phyloP scores from a whole-genome alignment of 495 filamentous ascomycete genomes.

The Aspergillus bertholletiae region DNA sequence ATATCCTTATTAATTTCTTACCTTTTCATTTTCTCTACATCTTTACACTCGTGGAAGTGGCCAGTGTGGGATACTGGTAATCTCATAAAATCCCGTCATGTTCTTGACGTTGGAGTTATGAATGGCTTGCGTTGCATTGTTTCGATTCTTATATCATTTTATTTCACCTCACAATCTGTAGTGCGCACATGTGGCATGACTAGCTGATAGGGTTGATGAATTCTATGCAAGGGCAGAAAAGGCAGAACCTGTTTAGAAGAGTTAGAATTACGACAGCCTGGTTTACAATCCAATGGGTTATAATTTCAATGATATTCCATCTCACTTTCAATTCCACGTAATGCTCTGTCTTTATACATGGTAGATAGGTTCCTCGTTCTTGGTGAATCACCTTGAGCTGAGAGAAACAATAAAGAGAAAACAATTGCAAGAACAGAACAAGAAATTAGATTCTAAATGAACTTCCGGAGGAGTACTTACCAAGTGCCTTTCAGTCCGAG shows the following conservation, averaged over 20 bases:
- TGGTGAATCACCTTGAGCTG: too few species aligned
- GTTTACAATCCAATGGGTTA: not conserved
- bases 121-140: conserved; percentile 37
- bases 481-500: too few species aligned
- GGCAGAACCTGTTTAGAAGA: not conserved
- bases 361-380: too few species aligned
- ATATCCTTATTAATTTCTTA: conserved; percentile 19
- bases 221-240: conserved; percentile 10
- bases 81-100: conserved; percentile 29
- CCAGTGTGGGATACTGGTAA: conserved; percentile 19
- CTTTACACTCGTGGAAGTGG: conserved; percentile 13
- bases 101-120: conserved; percentile 42
- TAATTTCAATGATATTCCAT: not conserved
- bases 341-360: not conserved
- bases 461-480: too few species aligned
- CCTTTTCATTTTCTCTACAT: conserved; percentile 5
- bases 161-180: conserved; percentile 24
- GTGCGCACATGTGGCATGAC: conserved; percentile 36
- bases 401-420: too few species aligned
- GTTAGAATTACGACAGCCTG: not conserved
- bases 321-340: not conserved
- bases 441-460: too few species aligned
- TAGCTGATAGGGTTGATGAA: conserved; percentile 26
- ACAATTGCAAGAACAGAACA: too few species aligned
- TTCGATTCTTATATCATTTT: conserved; percentile 26